Evolutionary conservation across 108 stramenopile species (phyloP).

Genomic region (Skeletonema costatum): DNA sequence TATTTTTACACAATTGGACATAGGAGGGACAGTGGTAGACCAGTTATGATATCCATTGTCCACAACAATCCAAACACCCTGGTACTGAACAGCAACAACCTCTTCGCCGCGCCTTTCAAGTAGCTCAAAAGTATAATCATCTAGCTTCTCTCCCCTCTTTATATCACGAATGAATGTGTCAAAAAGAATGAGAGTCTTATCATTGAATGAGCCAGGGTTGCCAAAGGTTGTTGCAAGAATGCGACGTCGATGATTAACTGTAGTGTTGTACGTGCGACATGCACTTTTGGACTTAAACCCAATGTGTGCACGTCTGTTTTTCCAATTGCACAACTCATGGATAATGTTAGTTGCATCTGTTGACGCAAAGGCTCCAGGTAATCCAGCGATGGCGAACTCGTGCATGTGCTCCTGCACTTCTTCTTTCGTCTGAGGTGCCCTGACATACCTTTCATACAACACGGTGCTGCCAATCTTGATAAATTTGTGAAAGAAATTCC

Average conservation of each 20-base stretch:
- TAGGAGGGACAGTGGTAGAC: background rate
- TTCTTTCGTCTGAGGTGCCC: background rate
- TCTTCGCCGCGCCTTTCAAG: background rate
- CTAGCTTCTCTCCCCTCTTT: background rate
- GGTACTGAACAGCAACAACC: background rate
- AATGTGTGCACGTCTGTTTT: too few relatives aligned
- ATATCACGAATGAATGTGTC: background rate
- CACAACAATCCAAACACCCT: background rate
- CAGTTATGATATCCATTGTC: background rate
- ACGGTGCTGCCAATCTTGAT: background rate
- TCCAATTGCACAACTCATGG: too few relatives aligned
- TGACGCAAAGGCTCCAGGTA: too few relatives aligned
- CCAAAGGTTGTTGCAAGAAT: constrained; percentile 7
- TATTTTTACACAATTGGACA: too few relatives aligned
- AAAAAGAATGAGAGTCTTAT: constrained; percentile 3
- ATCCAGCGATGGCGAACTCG: too few relatives aligned
- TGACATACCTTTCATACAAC: constrained; percentile 1
- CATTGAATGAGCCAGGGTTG: constrained; percentile 1
- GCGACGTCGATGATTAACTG: constrained; percentile 1
- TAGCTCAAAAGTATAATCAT: background rate
- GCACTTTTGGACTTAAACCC: too few relatives aligned
- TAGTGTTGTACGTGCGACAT: too few relatives aligned
- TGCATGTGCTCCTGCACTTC: too few relatives aligned
- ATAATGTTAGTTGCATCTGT: too few relatives aligned
- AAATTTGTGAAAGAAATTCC: background rate